Base-by-base conservation (phyloP, 2,329 filamentous ascomycete genomes). In the Trichoderma atroviride region DNA sequence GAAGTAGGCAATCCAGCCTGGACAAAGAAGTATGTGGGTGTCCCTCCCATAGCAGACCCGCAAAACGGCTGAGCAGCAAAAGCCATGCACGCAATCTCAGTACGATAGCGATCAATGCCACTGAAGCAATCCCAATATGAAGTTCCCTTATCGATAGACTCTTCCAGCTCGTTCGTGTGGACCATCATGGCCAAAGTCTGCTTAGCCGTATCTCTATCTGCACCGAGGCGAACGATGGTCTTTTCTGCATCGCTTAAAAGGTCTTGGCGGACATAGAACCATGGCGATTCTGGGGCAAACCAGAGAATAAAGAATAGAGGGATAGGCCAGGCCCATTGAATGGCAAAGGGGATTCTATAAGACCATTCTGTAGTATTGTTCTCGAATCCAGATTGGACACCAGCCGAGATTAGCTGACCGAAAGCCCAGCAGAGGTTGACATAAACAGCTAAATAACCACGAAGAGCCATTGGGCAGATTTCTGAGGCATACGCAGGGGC, bases 171-270 rank as follows among this genome's bases (percentile, higher is more conserved):
- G 29, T 62, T 43, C 2, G 59, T 62, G 11, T 62, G 59, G 19
- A 62, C 35, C 59, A 62, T 62, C 59, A 62, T 62, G 4, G 59
- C 59, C 47, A 50, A 50, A 22, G 14, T 50, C 73, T 82, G 81
- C 74, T 79, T 76, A 56, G 78, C 76, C 31, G 81, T 69, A 0
- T 91, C 93, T 78, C 93, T 90, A 31, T 70, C 57, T 1, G 75
- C 71, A 33, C 77, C 77, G 31, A 91, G 81, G 2, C 88, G 86
- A 50, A 87, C 81, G n/a, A 91, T 82, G 1, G 88, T 81, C n/a
- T 60, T 37, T 29, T 70, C 58, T 5, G 74, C 72, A 16, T 74
- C 70, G 9, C 87, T 87, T 37, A 88, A 77, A 22, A 83, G 82
- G 31, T 85, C 86, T 72, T 27, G n/a, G 13, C 70, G 70, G 6